Base-by-base conservation (phyloP, 2,329 filamentous ascomycete genomes). In the Capronia epimyces region DNA sequence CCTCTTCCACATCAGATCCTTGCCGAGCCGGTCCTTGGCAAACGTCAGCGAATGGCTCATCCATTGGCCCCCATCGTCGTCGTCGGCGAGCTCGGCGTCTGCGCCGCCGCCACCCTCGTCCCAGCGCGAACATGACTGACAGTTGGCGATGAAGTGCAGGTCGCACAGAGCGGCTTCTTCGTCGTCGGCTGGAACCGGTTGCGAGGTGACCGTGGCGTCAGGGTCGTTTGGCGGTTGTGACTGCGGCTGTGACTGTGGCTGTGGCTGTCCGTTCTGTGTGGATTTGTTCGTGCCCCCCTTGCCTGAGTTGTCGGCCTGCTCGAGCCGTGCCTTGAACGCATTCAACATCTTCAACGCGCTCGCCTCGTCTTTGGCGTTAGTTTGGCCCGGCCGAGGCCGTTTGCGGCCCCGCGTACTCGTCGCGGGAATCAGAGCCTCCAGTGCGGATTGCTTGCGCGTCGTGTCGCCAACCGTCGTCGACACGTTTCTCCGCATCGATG, bases 101-200 rank as follows among this genome's bases (percentile, higher is more conserved):
- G 72, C 69, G 13, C 60, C 61, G 29, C 70, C 65, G 4, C 66
- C 66, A 27, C 71, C 12, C 60, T 83, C 78, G 63, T 94, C 86
- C 89, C 90, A 95, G 0, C 84, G 80, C 52, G 81, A 82, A 67
- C 93, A 97, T 39, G 89, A 95, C 65, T 95, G 89, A 67, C 93
- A 98, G 62, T 94, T 87, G 43, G 86, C 87, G 57, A 98, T 94
- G 68, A 97, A 98, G 67, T 98, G 93, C 29, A 98, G 72, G 66
- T 97, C 93, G 65, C 93, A 98, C 3, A 94, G 75, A 43, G 78
- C 78, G 2, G 82, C 83, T 65, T 94, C 88, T 32, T 86, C 83
- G 15, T 77, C 76, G 6, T 67, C 63, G 6, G 31, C 52, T 39
- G 18, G 22, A 15, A n/a, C n/a, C n/a, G 29, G 46, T 9, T 15